Evolutionary conservation across 306 rosid species (phyloP), one percentile per base, ranked within the genome.

Genomic region (Medicago lupulina): DNA sequence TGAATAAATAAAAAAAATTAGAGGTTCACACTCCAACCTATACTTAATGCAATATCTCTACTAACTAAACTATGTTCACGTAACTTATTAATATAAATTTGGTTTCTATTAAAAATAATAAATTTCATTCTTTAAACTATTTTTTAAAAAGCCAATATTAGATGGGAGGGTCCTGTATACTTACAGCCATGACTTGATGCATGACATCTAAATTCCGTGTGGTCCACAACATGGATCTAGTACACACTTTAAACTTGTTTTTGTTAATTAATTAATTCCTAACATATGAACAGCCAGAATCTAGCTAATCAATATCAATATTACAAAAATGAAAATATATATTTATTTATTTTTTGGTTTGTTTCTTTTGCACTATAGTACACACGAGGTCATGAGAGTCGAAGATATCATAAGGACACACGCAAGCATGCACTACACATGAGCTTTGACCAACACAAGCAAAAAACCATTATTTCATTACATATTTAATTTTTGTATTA

Each of bases 391-490:
- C 38, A 23, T 12, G 13, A 3, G 73, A 3, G 76, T 11, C 5
- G 0, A 10, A 19, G 81, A 50, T 28, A 78, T 67, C 61, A 58
- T 36, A 39, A 4, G 5, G 4, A 7, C 9, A 46, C 84, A 85
- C 89, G 89, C 79, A 86, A 88, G 80, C 87, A 65, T 65, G 70
- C 70, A 49, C 25, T 77, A 34, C n/a, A 34, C n/a, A 16, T 36
- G 18, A 15, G n/a, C 71, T 66, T 86, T 88, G 90, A 88, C 92
- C 79, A 73, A 64, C 17, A 70, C 62, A 57, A 6, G 28, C 14
- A 23, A 44, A 43, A 28, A 16, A 4, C 47, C 38, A 54, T 71
- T 43, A 31, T 28, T 38, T 8, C 12, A 3, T 74, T 51, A 31
- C 36, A 43, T 8, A n/a, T 15, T 63, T 25, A 60, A n/a, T 9